Conservation (phyloP, 148 eudicot species). For the Heliosperma pusillum region DNA sequence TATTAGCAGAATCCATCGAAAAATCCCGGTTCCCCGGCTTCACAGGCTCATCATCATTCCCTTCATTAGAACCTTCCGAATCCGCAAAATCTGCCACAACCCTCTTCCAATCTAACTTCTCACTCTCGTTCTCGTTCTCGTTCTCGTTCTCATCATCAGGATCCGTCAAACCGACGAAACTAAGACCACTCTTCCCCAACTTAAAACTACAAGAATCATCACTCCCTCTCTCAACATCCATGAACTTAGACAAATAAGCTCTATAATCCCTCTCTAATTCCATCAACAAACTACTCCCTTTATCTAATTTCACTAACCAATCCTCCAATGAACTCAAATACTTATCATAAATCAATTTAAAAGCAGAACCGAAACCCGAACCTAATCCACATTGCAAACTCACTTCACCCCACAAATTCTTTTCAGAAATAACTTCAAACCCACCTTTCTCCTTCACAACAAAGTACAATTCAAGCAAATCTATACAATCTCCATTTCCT, state of each 20-base stretch:
- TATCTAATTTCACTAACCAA: slow-evolving; percentile 30
- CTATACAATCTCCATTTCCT: slow-evolving; percentile 55
- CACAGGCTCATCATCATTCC: slow-evolving; percentile 1
- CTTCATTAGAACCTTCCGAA: slow-evolving; percentile 19
- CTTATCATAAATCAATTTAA: slow-evolving; percentile 57
- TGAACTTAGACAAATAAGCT: slow-evolving; percentile 26
- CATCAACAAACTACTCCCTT: slow-evolving; percentile 32
- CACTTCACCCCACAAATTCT: slow-evolving; percentile 52
- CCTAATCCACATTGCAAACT: slow-evolving; percentile 50
- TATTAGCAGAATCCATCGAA: background rate
- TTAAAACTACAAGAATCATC: slow-evolving; percentile 28
- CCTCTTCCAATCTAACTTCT: slow-evolving; percentile 24
- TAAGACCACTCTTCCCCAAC: slow-evolving; percentile 36
- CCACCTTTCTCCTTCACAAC: slow-evolving; percentile 60
- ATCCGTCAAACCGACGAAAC: slow-evolving; percentile 6
- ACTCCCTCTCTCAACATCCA: slow-evolving; percentile 35
- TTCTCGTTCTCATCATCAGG: background rate
- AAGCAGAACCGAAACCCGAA: slow-evolving; percentile 38
- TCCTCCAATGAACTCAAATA: slow-evolving; percentile 42
- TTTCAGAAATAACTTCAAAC: slow-evolving; percentile 38
- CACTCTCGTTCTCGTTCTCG: background rate
- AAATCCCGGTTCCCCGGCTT: background rate
- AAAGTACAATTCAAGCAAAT: slow-evolving; percentile 55
- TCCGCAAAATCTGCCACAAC: slow-evolving; percentile 13
- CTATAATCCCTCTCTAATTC: slow-evolving; percentile 38